A percentile compares a stretch with the other conserved stretches of the same genome.
Evolutionary conservation across 2,329 filamentous ascomycete genomes (phyloP).

Genomic region (Neopestalotiopsis sp.): DNA sequence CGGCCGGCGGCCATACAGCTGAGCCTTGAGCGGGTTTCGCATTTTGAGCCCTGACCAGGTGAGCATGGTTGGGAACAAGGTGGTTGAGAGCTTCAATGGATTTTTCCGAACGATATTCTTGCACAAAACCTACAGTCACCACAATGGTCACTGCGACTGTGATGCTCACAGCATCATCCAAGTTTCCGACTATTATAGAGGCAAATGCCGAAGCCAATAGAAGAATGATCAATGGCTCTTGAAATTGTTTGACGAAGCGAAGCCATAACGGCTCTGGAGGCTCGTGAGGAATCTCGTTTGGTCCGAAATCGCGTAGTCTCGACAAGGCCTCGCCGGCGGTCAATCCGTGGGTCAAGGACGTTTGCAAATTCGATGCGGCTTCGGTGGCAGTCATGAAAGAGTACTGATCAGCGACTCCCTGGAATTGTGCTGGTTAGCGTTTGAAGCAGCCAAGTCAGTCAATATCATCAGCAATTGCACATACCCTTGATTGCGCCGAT

Average conservation of each 20-base stretch:
- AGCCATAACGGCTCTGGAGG: slow-evolving; percentile 94
- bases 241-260: slow-evolving; percentile 94
- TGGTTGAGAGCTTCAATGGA: slow-evolving; percentile 94
- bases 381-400: slow-evolving; percentile 77
- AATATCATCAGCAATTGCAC: background rate
- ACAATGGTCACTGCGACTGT: slow-evolving; percentile 96
- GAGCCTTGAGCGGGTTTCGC: slow-evolving; percentile 40
- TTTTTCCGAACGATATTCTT: slow-evolving; percentile 97
- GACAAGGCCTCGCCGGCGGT: slow-evolving; percentile 81
- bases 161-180: slow-evolving; percentile 94
- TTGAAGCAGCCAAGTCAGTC: background rate
- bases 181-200: slow-evolving; percentile 89
- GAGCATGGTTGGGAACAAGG: slow-evolving; percentile 92
- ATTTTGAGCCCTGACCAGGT: slow-evolving; percentile 76
- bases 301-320: slow-evolving; percentile 80
- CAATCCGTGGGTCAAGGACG: slow-evolving; percentile 84
- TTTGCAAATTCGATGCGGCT: slow-evolving; percentile 77
- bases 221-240: slow-evolving; percentile 93
- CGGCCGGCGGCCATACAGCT: slow-evolving; percentile 54
- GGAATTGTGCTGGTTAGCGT: slow-evolving; percentile 6
- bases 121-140: slow-evolving; percentile 92
- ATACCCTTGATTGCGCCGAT: slow-evolving; percentile 62
- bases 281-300: slow-evolving; percentile 94
- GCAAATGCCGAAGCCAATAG: slow-evolving; percentile 86
- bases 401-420: slow-evolving; percentile 65